phyloP scores from a whole-genome alignment of 306 rosid genomes.

The Pyrus betulifolia region DNA sequence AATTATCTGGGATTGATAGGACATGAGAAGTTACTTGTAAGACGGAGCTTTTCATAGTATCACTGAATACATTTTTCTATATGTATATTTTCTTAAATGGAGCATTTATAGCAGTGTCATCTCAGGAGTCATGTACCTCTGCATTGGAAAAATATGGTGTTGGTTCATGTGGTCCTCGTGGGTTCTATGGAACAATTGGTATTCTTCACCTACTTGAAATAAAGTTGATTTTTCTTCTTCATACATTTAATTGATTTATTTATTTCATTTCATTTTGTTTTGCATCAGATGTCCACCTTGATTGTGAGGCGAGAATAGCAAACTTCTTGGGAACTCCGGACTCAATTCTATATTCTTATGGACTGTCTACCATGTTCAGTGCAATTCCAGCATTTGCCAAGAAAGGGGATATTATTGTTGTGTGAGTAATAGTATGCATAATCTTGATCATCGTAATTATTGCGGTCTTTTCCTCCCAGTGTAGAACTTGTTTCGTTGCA shows the following conservation, averaged over 20 bases:
- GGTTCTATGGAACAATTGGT: constrained; percentile 97
- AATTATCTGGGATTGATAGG: constrained; percentile 93
- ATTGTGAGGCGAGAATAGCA: constrained; percentile 95
- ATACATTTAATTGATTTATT: not conserved
- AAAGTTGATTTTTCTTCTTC: not conserved
- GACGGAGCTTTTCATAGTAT: constrained; percentile 21
- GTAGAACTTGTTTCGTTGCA: not conserved
- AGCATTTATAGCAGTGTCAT: constrained; percentile 21
- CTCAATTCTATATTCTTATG: constrained; percentile 91
- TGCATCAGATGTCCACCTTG: constrained; percentile 89
- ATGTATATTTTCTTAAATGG: not conserved
- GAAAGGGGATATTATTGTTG: constrained; percentile 88
- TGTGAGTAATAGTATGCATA: constrained; percentile 45
- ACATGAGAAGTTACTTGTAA: constrained; percentile 75
- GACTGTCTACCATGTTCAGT: constrained; percentile 97
- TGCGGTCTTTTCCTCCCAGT: not conserved
- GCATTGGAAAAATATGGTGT: constrained; percentile 97
- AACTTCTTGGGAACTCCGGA: constrained; percentile 97
- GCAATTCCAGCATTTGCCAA: constrained; percentile 97
- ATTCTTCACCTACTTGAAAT: constrained; percentile 21
- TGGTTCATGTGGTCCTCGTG: constrained; percentile 99
- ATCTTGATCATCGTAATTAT: constrained; percentile 5
- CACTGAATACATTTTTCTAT: not conserved
- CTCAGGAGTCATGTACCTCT: constrained; percentile 81
- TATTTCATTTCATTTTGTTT: constrained; percentile 7